Percentiles rank a stretch among this genome's conserved stretches.
Conservation (phyloP, 2,329 filamentous ascomycete genomes). For the Trichoderma aggressivum region DNA sequence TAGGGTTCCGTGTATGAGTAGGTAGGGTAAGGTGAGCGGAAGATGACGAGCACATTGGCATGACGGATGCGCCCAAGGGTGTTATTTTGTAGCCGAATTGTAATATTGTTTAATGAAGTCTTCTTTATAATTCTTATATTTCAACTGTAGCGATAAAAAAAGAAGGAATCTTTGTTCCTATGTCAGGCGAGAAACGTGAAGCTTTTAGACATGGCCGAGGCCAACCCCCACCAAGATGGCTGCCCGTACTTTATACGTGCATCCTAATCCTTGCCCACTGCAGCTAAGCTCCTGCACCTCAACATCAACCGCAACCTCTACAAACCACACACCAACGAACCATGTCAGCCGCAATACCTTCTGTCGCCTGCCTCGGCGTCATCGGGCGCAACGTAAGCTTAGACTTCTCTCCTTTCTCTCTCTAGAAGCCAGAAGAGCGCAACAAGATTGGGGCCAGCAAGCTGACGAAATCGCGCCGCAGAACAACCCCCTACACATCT, state of each 20-base stretch:
- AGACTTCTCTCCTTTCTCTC: background rate
- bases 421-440: background rate
- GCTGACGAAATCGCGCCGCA: slow-evolving; percentile 37
- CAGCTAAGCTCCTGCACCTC: slow-evolving; percentile 17
- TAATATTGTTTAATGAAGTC: background rate
- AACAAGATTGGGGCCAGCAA: background rate
- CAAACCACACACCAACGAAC: slow-evolving; percentile 3
- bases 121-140: background rate
- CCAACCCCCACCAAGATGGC: background rate
- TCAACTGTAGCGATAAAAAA: background rate
- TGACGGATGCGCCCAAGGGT: background rate
- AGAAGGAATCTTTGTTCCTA: background rate
- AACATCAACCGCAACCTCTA: slow-evolving; percentile 6
- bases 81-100: background rate
- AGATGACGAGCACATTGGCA: background rate
- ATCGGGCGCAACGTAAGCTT: slow-evolving; percentile 82
- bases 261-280: slow-evolving; percentile 9
- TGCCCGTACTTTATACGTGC: slow-evolving; percentile 1
- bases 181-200: background rate
- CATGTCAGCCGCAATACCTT: slow-evolving; percentile 65
- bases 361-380: slow-evolving; percentile 88
- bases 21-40: background rate
- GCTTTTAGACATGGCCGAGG: background rate
- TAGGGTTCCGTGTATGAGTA: background rate
- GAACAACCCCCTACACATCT: slow-evolving; percentile 95